Percentiles rank a stretch among this genome's conserved stretches.
Evolutionary conservation across 331 rosid species (phyloP).

Genomic region (Malus hybrid): DNA sequence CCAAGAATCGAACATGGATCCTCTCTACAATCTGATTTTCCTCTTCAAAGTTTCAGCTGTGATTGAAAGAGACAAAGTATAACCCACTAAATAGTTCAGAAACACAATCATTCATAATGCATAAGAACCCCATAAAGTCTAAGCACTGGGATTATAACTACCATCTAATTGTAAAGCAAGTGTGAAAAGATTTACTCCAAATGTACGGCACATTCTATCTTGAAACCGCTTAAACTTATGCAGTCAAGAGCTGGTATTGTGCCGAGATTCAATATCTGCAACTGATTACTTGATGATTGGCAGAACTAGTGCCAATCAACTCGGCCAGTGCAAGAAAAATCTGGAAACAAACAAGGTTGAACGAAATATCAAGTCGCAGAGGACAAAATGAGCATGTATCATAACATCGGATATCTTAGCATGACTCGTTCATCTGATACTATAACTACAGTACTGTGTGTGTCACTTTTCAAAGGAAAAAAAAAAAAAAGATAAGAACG

Average conservation of each 20-base stretch:
- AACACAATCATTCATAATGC: not conserved
- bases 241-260: conserved; percentile 64
- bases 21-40: not conserved
- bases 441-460: not conserved
- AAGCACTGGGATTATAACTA: not conserved
- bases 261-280: conserved; percentile 50
- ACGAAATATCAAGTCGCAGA: not conserved
- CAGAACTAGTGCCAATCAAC: conserved; percentile 60
- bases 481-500: not conserved
- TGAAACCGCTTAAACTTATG: conserved; percentile 36
- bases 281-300: conserved; percentile 70
- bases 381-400: too few relatives aligned
- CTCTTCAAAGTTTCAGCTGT: not conserved
- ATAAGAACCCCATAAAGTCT: not conserved
- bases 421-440: not conserved
- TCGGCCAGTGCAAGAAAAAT: conserved; percentile 56
- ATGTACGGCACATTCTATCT: conserved; percentile 53
- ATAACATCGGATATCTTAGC: not conserved
- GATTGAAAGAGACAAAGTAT: not conserved
- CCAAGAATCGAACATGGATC: not conserved
- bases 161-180: not conserved
- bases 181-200: not conserved
- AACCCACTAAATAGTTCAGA: not conserved
- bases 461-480: too few relatives aligned
- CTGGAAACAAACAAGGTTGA: not conserved